phyloP scores from a whole-genome alignment of 495 filamentous ascomycete genomes.

The Lichina pygmaea region DNA sequence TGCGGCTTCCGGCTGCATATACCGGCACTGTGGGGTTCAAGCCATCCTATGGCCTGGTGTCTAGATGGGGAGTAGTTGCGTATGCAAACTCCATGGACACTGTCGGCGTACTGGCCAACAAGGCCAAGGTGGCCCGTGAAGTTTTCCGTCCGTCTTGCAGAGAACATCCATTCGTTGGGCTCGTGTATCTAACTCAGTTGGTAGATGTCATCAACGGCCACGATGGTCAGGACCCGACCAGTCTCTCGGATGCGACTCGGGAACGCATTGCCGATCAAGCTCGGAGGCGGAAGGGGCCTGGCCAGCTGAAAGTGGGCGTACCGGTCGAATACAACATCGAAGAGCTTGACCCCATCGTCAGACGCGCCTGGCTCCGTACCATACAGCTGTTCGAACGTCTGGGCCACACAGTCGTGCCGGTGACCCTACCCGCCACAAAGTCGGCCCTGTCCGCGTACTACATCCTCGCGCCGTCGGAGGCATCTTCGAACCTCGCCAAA shows the following conservation, averaged over 20 bases:
- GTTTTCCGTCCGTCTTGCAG: conserved; percentile 23
- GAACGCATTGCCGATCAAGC: conserved; percentile 11
- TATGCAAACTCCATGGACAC: conserved; percentile 95
- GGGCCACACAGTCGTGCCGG: conserved; percentile 41
- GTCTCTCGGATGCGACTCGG: conserved; percentile 24
- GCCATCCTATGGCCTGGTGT: conserved; percentile 65
- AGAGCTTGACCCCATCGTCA: conserved; percentile 44
- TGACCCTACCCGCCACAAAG: conserved; percentile 65
- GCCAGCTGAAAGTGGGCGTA: conserved; percentile 28
- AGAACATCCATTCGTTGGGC: background rate
- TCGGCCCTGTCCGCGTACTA: conserved; percentile 85
- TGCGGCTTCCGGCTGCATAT: conserved; percentile 77
- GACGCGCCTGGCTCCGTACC: conserved; percentile 35
- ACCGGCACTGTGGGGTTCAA: conserved; percentile 77
- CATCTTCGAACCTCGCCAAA: conserved; percentile 88
- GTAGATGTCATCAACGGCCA: conserved; percentile 24
- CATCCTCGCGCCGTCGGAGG: conserved; percentile 80
- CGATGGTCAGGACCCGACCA: conserved; percentile 59
- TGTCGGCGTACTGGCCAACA: conserved; percentile 47
- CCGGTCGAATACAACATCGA: conserved; percentile 71
- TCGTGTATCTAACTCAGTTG: background rate
- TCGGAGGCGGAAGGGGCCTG: background rate
- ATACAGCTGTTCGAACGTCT: conserved; percentile 25
- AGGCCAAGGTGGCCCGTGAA: conserved; percentile 18
- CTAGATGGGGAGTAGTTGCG: conserved; percentile 71